These are phyloP conservation scores for Aspergillus pseudoglaucus DNA, from an alignment of 2,329 filamentous ascomycete species.

Conservation along the genomic window DNA sequence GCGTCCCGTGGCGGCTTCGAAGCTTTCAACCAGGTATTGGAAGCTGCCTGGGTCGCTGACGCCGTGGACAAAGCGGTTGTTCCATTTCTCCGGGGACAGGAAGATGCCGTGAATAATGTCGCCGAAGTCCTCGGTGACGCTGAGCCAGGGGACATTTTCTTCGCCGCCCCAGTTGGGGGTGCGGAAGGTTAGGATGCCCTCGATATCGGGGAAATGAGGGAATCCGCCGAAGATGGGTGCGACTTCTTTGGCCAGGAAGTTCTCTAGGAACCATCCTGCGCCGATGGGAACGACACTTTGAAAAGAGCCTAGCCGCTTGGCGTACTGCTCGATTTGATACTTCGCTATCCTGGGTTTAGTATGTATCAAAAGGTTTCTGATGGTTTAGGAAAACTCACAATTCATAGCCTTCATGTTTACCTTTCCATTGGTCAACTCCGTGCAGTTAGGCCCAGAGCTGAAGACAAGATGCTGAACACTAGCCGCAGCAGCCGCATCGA, in stretches of 20 bases:
- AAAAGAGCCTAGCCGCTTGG: slow-evolving; percentile 26
- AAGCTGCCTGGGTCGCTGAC: slow-evolving; percentile 30
- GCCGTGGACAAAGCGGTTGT: slow-evolving; percentile 32
- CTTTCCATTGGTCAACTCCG: slow-evolving; percentile 27
- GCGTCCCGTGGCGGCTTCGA: slow-evolving; percentile 26
- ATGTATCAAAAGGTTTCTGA: not conserved
- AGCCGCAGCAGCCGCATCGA: slow-evolving; percentile 28
- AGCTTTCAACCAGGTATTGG: slow-evolving; percentile 23
- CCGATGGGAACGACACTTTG: slow-evolving; percentile 30
- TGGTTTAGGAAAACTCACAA: slow-evolving; percentile 15
- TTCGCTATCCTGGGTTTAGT: slow-evolving; percentile 18
- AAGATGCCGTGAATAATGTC: slow-evolving; percentile 44
- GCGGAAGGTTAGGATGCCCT: slow-evolving; percentile 32
- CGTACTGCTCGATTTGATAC: slow-evolving; percentile 33
- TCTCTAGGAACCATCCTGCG: slow-evolving; percentile 41
- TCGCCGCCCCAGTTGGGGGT: slow-evolving; percentile 37
- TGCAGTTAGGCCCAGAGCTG: slow-evolving; percentile 28
- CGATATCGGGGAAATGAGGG: slow-evolving; percentile 28
- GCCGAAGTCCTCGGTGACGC: slow-evolving; percentile 38
- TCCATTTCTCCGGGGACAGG: slow-evolving; percentile 34
- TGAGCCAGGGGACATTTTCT: slow-evolving; percentile 34
- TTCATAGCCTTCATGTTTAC: slow-evolving; percentile 29
- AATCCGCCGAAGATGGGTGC: slow-evolving; percentile 38
- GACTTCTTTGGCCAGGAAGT: slow-evolving; percentile 31
- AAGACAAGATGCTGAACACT: slow-evolving; percentile 33